A percentile compares a stretch with the other conserved stretches of the same genome.
Evolutionary conservation across 2,329 filamentous ascomycete species (phyloP).

Genomic region (Aspergillus fumigatiaffinis): DNA sequence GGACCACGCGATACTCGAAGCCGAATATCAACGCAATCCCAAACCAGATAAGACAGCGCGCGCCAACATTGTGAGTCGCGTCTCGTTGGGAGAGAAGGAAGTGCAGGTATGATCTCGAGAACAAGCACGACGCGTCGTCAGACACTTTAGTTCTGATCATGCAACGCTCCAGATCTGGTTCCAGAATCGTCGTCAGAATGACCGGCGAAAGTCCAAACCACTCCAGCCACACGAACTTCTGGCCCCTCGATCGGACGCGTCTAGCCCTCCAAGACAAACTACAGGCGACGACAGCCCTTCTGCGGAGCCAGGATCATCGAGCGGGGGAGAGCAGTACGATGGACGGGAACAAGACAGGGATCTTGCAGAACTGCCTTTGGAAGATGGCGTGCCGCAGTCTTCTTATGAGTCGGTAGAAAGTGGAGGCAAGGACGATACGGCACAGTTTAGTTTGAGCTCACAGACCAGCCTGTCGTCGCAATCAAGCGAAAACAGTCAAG

Average conservation of each 20-base stretch:
- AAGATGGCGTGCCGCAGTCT: conserved; percentile 7
- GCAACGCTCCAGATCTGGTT: conserved; percentile 76
- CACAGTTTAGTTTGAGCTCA: conserved; percentile 22
- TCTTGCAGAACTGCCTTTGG: conserved; percentile 17
- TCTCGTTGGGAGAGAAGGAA: conserved; percentile 90
- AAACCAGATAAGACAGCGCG: conserved; percentile 91
- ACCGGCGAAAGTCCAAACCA: conserved; percentile 81
- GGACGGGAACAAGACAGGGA: conserved; percentile 16
- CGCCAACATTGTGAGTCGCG: conserved; percentile 75
- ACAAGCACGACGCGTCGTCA: conserved; percentile 23
- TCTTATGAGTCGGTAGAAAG: conserved; percentile 15
- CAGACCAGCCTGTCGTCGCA: conserved; percentile 31
- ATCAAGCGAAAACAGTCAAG: conserved; percentile 21
- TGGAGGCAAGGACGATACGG: conserved; percentile 26
- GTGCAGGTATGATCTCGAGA: conserved; percentile 68
- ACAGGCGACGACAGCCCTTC: conserved; percentile 26
- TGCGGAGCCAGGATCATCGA: conserved; percentile 26
- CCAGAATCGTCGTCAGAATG: conserved; percentile 90
- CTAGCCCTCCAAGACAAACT: conserved; percentile 25
- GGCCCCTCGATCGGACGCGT: conserved; percentile 28
- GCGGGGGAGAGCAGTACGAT: conserved; percentile 26
- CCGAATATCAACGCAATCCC: conserved; percentile 76
- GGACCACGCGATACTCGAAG: conserved; percentile 84
- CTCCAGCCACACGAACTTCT: conserved; percentile 72
- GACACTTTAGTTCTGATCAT: conserved; percentile 8